Evolutionary conservation across 768 basidiomycete species (phyloP), one percentile per base, ranked within the genome.

Genomic region (Clitopilus hobsonii): DNA sequence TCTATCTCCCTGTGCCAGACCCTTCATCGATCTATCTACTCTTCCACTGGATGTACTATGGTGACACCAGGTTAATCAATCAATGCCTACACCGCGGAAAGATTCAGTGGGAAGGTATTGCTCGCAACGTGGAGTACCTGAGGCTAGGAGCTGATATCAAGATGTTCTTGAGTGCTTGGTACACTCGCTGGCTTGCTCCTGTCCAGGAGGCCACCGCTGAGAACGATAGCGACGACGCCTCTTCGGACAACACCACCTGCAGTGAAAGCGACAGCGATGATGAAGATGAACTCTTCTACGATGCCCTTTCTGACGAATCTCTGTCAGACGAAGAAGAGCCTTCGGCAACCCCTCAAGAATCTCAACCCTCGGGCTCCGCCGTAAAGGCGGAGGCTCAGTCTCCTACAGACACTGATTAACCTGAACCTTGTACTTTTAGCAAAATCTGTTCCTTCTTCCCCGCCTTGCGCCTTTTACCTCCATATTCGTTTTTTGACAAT

Each of bases 41-140:
- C 61, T 71, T 89, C 60, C 85, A 89, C 62, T 91, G 85, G 84
- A 84, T 89, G 78, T 90, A 90, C 71, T 92, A 89, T 69, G 91
- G 90, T 26, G 75, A 80, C 57, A 82, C 82, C 11, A 69, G 72
- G 38, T 76, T 75, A 53, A 86, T 96, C 62, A 82, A 88, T 63
- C 76, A 82, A 22, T 85, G 81, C 38, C 80, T 96, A 11, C 79
- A 82, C 57, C 71, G 75, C 18, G 84, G 86, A 18, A 67, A 75
- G 51, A 77, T 92, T 45, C 81, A 82, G 48, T 95, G 92, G 93
- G 89, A 94, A 61, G 91, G 90, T 25, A 75, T 95, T 57, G 90
- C 90, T 18, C 84, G 88, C 56, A 96, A 94, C 67, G 91, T 88
- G 65, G 92, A 95, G 65, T 95, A 91, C 64, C 85, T 96, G 49